phyloP scores from a whole-genome alignment of 352 stramenopile species.

The Phytophthora pluvialis region DNA sequence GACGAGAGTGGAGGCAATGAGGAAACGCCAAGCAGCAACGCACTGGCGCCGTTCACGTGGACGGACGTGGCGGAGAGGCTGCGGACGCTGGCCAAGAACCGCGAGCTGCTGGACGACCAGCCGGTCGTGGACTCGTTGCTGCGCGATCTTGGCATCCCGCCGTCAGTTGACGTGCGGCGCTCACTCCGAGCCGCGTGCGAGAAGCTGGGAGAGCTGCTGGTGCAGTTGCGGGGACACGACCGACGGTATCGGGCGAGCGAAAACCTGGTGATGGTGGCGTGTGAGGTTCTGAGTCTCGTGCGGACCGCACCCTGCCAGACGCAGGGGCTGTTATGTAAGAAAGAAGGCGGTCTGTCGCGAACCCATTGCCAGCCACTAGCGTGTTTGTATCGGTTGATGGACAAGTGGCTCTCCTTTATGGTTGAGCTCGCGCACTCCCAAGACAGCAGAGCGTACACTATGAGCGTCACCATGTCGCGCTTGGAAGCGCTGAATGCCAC shows the following conservation, averaged over 20 bases:
- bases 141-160: slow-evolving; percentile 6
- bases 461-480: slow-evolving; percentile 12
- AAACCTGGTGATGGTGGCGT: slow-evolving; percentile 24
- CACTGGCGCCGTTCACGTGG: slow-evolving; percentile 16
- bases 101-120: slow-evolving; percentile 14
- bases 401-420: slow-evolving; percentile 22
- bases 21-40: neutral
- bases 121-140: slow-evolving; percentile 5
- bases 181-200: slow-evolving; percentile 13
- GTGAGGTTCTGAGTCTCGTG: slow-evolving; percentile 35
- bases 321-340: neutral
- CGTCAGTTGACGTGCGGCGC: neutral
- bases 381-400: slow-evolving; percentile 15
- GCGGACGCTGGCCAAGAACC: slow-evolving; percentile 25
- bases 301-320: slow-evolving; percentile 1
- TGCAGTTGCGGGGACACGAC: slow-evolving; percentile 2
- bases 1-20: slow-evolving; percentile 1
- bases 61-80: slow-evolving; percentile 18
- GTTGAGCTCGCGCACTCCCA: neutral
- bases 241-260: slow-evolving; percentile 11
- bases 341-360: neutral
- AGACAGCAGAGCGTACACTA: neutral
- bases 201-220: slow-evolving; percentile 17
- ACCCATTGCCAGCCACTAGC: neutral
- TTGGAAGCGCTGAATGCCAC: slow-evolving; percentile 8